Evolutionary conservation across 2,329 filamentous ascomycete species (phyloP).

Genomic region (Talaromyces sp.): DNA sequence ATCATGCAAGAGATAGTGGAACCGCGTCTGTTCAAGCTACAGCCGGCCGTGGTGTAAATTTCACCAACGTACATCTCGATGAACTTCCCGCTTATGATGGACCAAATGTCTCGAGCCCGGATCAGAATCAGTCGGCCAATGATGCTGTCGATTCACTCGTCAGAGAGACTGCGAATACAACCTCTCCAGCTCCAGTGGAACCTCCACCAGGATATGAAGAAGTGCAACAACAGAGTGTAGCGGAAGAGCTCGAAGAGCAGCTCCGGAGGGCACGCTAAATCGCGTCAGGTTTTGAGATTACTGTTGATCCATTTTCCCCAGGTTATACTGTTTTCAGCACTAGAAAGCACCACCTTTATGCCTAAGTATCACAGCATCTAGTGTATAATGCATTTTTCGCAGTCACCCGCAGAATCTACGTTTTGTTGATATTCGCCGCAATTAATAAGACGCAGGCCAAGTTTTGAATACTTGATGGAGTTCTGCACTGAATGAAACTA

Average conservation of each 20-base stretch:
- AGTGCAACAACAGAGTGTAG: slow-evolving; percentile 76
- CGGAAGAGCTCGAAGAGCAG: slow-evolving; percentile 67
- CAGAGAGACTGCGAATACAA: not conserved
- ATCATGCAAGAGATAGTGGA: slow-evolving; percentile 67
- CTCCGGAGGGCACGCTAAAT: slow-evolving; percentile 28
- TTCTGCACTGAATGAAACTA: not conserved
- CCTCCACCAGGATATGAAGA: slow-evolving; percentile 91
- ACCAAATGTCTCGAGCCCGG: slow-evolving; percentile 33
- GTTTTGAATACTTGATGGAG: not conserved
- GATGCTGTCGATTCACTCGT: not conserved
- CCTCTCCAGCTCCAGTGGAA: slow-evolving; percentile 53
- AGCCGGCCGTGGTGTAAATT: slow-evolving; percentile 43
- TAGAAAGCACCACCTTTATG: not conserved
- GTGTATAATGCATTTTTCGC: not conserved
- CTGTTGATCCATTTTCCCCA: not conserved
- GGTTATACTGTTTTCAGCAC: not conserved
- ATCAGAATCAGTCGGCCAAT: not conserved
- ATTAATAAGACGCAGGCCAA: not conserved
- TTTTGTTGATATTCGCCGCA: not conserved
- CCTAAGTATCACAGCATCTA: not conserved
- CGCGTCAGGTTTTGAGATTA: too few species aligned
- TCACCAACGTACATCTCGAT: slow-evolving; percentile 71
- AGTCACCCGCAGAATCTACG: not conserved
- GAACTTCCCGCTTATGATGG: slow-evolving; percentile 85
- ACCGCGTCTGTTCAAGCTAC: slow-evolving; percentile 35